Base-by-base conservation (phyloP, 805 yeast genomes). In the Candida verbasci region DNA sequence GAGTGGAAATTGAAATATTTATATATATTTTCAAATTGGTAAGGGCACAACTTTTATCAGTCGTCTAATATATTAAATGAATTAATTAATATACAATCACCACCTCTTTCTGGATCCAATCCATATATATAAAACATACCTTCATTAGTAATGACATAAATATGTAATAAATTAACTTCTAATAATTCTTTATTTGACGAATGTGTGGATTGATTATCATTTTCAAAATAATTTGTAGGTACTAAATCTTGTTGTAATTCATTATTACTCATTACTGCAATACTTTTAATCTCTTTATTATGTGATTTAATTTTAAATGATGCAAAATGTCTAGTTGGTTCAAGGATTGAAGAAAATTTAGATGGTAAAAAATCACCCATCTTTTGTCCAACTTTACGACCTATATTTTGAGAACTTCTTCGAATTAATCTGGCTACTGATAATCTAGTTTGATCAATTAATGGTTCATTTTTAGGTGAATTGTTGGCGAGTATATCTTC, bases 241-340 rank as follows among this genome's bases (percentile, higher is more conserved):
- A 56, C 61, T 17, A 52, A 41, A 34, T 56, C 65, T 28, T 57
- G 62, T 34, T 46, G 55, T 18, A 60, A 18, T 30, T 56, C 62
- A 35, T 46, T 58, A 35, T 46, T 58, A 33, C 49, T 59, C 43
- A 80, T 72, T 2, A 77, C 76, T 5, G 72, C 65, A 40, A 65
- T 49, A 41, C 76, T 54, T 41, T 61, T 64, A 24, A 64, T 63
- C 42, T 67, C 71, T 40, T 62, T 63, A 18, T 60, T 58, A 16
- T 52, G 42, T n/a, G 65, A 52, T 30, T 54, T 62, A 15, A 91
- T 71, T 55, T 86, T 88, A 46, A 91, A 69, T 35, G 80, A 85
- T 0, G 97, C 97, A 69, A 86, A 93, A 53, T 89, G 96, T 44
- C 98, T 72, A 16, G 85, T 77, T 10, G 96, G 94, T 52, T 89